These are phyloP conservation scores for Spongospora subterranea DNA, from an alignment of 208 protist genomes.

Conservation along the genomic window DNA sequence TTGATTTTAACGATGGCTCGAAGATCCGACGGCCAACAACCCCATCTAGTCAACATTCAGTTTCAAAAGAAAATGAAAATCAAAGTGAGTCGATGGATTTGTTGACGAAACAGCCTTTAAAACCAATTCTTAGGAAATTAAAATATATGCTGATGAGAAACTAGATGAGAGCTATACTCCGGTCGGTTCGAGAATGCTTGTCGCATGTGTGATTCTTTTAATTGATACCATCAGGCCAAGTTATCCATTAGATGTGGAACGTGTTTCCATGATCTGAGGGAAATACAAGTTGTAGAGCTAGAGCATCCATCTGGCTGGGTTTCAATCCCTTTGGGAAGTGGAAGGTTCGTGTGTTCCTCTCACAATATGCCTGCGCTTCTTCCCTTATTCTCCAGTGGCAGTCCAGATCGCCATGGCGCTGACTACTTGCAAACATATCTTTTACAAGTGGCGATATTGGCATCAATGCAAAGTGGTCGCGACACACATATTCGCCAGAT, in stretches of 20 bases:
- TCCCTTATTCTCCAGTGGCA: neutral
- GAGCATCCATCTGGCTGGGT: constrained; percentile 77
- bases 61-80: constrained; percentile 76
- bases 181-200: neutral
- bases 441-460: constrained; percentile 76
- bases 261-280: constrained; percentile 63
- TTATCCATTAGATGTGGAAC: constrained; percentile 55
- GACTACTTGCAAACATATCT: constrained; percentile 62
- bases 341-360: neutral
- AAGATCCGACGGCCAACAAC: constrained; percentile 76
- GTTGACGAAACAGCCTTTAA: too few relatives aligned
- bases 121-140: constrained; percentile 63
- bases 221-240: neutral
- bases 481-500: constrained; percentile 83
- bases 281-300: constrained; percentile 73
- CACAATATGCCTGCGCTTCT: neutral
- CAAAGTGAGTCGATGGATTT: constrained; percentile 55
- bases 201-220: neutral
- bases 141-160: constrained; percentile 73
- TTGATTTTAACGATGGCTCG: neutral
- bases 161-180: constrained; percentile 83
- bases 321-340: constrained; percentile 63
- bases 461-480: constrained; percentile 81
- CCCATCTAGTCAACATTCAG: constrained; percentile 81
- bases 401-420: neutral